phyloP scores from a whole-genome alignment of 1,284 basidiomycete genomes.

The Flammula alnicola region DNA sequence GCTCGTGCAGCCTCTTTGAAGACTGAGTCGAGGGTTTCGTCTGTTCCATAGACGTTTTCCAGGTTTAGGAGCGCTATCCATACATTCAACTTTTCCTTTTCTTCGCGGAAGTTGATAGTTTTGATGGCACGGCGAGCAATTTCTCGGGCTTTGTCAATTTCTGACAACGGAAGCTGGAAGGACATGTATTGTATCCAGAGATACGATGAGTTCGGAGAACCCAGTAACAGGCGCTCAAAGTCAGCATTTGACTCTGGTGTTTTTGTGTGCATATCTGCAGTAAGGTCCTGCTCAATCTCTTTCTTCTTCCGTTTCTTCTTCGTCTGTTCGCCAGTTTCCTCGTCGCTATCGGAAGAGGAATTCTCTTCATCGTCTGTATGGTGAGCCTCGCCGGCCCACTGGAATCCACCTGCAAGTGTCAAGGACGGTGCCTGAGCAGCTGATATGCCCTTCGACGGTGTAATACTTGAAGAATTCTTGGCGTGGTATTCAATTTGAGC shows the following conservation, averaged over 20 bases:
- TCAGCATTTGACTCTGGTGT: slow-evolving; percentile 92
- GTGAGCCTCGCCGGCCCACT: slow-evolving; percentile 59
- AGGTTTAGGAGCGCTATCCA: slow-evolving; percentile 98
- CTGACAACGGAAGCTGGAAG: slow-evolving; percentile 94
- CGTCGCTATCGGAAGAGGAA: slow-evolving; percentile 53
- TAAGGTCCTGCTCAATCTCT: slow-evolving; percentile 80
- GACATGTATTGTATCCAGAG: slow-evolving; percentile 99
- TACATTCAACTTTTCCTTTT: slow-evolving; percentile 95
- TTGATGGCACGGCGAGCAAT: slow-evolving; percentile 86
- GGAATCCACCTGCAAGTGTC: slow-evolving; percentile 65
- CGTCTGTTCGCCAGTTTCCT: slow-evolving; percentile 31
- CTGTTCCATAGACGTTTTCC: slow-evolving; percentile 93
- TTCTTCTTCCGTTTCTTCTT: slow-evolving; percentile 73
- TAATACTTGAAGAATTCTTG: slow-evolving; percentile 17
- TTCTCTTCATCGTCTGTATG: slow-evolving; percentile 40
- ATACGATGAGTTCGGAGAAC: slow-evolving; percentile 97
- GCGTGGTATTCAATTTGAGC: slow-evolving; percentile 31
- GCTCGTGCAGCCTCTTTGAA: slow-evolving; percentile 92
- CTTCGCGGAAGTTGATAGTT: slow-evolving; percentile 95
- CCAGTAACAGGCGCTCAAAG: slow-evolving; percentile 92
- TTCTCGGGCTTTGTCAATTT: slow-evolving; percentile 92
- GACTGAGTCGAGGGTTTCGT: slow-evolving; percentile 74
- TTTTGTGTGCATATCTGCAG: slow-evolving; percentile 83
- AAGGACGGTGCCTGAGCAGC: slow-evolving; percentile 40
- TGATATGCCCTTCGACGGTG: slow-evolving; percentile 13